Conservation (phyloP, 495 filamentous ascomycete genomes). For the Talaromyces ruber region DNA sequence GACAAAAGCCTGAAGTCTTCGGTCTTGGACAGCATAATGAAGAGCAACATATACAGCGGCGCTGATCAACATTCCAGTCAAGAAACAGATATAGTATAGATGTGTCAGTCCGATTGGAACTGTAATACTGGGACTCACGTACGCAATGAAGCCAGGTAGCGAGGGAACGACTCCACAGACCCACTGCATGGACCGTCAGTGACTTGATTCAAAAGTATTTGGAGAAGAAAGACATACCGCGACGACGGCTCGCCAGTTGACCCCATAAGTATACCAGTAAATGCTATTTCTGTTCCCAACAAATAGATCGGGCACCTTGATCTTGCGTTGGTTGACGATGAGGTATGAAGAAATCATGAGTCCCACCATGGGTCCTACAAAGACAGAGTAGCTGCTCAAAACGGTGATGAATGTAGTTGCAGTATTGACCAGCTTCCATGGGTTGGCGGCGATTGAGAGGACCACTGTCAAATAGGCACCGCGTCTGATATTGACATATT, state of each 20-base stretch:
- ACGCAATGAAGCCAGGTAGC: constrained; percentile 17
- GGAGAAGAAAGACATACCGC: constrained; percentile 12
- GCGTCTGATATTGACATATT: constrained; percentile 49
- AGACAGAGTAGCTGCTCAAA: constrained; percentile 39
- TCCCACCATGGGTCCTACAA: constrained; percentile 34
- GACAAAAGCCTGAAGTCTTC: constrained; percentile 11
- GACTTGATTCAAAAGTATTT: background rate
- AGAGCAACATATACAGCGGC: constrained; percentile 12
- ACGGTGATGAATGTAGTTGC: constrained; percentile 40
- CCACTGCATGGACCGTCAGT: constrained; percentile 11
- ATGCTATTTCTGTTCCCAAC: constrained; percentile 17
- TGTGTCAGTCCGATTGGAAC: constrained; percentile 15
- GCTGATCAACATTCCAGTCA: constrained; percentile 14
- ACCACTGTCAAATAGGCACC: constrained; percentile 43
- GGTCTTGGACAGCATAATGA: constrained; percentile 12
- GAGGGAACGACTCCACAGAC: constrained; percentile 16
- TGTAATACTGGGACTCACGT: constrained; percentile 11
- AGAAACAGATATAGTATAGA: constrained; percentile 20
- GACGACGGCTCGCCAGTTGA: constrained; percentile 34
- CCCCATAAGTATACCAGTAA: constrained; percentile 31
- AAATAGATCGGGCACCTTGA: constrained; percentile 34
- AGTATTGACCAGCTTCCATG: constrained; percentile 42
- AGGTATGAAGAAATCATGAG: constrained; percentile 34
- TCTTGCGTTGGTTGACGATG: constrained; percentile 24
- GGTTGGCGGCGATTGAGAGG: constrained; percentile 37